Conservation (phyloP, 1,139 yeast species). For the Kodamaea plutei region DNA sequence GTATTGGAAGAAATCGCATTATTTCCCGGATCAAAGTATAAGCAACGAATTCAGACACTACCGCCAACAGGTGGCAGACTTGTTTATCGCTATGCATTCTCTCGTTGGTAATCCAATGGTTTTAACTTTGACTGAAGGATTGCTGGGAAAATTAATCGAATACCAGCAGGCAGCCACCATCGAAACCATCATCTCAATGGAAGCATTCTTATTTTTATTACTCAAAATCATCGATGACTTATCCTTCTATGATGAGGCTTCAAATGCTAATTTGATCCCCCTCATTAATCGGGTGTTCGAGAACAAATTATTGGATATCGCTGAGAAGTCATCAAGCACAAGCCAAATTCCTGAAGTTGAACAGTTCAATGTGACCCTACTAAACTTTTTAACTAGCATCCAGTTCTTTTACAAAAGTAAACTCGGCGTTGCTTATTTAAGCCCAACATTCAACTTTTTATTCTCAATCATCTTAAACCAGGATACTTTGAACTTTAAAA, state of each 20-base stretch:
- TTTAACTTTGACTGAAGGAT: conserved; percentile 9
- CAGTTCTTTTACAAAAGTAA: conserved; percentile 48
- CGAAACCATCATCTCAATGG: conserved; percentile 39
- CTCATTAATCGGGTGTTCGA: conserved; percentile 24
- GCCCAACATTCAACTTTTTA: conserved; percentile 47
- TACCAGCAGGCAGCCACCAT: conserved; percentile 3
- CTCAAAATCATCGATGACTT: conserved; percentile 51
- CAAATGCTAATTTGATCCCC: conserved; percentile 22
- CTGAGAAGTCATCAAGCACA: conserved; percentile 13
- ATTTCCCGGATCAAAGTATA: conserved; percentile 19
- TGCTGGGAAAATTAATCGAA: conserved; percentile 6
- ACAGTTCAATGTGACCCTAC: conserved; percentile 30
- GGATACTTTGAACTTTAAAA: conserved; percentile 4
- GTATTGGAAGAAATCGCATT: conserved; percentile 61
- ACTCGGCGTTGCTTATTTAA: conserved; percentile 36
- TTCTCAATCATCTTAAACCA: conserved; percentile 29
- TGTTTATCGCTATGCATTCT: conserved; percentile 67
- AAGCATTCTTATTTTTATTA: conserved; percentile 64
- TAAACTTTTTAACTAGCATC: conserved; percentile 51
- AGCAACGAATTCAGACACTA: conserved; percentile 57
- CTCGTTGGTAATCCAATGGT: conserved; percentile 57
- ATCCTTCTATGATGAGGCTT: conserved; percentile 39
- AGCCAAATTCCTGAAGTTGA: background rate
- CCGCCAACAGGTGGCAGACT: conserved; percentile 70
- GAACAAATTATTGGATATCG: conserved; percentile 21